Evolutionary conservation across 2,329 filamentous ascomycete genomes (phyloP).

Genomic region (Stagonosporopsis rhizophila): DNA sequence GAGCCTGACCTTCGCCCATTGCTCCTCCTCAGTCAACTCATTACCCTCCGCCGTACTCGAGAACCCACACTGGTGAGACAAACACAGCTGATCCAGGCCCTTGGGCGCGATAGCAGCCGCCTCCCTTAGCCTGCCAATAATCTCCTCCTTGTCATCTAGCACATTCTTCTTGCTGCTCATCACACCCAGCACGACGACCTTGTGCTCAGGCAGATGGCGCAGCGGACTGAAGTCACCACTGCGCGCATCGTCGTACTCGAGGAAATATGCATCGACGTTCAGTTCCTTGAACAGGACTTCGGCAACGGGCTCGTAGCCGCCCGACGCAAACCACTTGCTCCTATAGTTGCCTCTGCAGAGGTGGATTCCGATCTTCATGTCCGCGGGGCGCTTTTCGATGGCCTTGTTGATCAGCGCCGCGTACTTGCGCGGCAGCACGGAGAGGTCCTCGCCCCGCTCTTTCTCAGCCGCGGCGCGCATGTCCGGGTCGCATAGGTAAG

Average conservation of each 20-base stretch:
- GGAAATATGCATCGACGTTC: slow-evolving; percentile 65
- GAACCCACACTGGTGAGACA: slow-evolving; percentile 66
- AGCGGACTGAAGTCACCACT: slow-evolving; percentile 64
- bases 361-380: slow-evolving; percentile 65
- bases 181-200: slow-evolving; percentile 63
- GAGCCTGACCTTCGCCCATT: slow-evolving; percentile 64
- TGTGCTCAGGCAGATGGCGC: slow-evolving; percentile 61
- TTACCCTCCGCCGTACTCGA: slow-evolving; percentile 65
- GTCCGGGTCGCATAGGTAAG: slow-evolving; percentile 64
- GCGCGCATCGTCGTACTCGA: slow-evolving; percentile 66
- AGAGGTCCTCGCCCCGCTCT: slow-evolving; percentile 59
- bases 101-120: slow-evolving; percentile 56
- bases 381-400: slow-evolving; percentile 59
- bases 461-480: slow-evolving; percentile 62
- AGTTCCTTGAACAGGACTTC: slow-evolving; percentile 65
- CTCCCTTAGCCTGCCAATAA: slow-evolving; percentile 48
- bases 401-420: slow-evolving; percentile 63
- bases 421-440: slow-evolving; percentile 60
- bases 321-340: slow-evolving; percentile 64
- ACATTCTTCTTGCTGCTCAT: slow-evolving; percentile 65
- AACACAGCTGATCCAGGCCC: slow-evolving; percentile 62
- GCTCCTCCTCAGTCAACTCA: slow-evolving; percentile 62
- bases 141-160: slow-evolving; percentile 58
- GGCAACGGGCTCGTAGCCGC: slow-evolving; percentile 65
- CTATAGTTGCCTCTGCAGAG: slow-evolving; percentile 66